phyloP scores from a whole-genome alignment of 176 grass and related monocot species.

The Bromus sterilis region DNA sequence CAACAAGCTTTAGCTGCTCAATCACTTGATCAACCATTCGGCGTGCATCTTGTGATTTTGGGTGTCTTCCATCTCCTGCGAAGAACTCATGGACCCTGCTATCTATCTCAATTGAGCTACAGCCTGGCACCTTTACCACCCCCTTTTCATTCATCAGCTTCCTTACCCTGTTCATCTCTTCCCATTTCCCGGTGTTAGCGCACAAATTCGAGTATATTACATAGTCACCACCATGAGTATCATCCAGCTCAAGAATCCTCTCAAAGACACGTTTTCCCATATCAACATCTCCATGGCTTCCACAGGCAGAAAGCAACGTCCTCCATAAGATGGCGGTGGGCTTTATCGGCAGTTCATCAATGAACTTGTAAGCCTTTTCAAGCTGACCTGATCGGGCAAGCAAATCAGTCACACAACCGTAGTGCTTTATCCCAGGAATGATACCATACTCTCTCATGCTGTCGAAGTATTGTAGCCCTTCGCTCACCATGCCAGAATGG shows the following conservation, averaged over 20 bases:
- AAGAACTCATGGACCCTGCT: constrained; percentile 74
- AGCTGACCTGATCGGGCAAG: constrained; percentile 61
- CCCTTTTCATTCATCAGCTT: constrained; percentile 63
- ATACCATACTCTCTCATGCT: constrained; percentile 48
- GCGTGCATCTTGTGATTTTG: constrained; percentile 44
- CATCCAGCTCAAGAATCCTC: constrained; percentile 67
- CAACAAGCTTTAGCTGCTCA: constrained; percentile 56
- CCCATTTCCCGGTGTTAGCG: constrained; percentile 51
- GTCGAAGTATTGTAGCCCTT: constrained; percentile 59
- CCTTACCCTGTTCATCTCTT: constrained; percentile 62
- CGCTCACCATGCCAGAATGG: constrained; percentile 55
- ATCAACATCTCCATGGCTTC: constrained; percentile 30
- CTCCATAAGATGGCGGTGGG: constrained; percentile 66
- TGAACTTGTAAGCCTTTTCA: constrained; percentile 54
- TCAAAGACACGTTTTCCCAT: constrained; percentile 47
- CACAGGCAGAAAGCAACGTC: constrained; percentile 64
- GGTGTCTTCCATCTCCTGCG: constrained; percentile 64
- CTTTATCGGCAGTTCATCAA: constrained; percentile 48
- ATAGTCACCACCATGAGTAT: constrained; percentile 72
- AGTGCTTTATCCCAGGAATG: constrained; percentile 58
- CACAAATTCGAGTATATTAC: constrained; percentile 77
- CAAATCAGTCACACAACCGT: constrained; percentile 66
- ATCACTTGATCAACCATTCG: constrained; percentile 65
- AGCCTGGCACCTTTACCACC: constrained; percentile 66
- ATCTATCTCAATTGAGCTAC: constrained; percentile 72